Base-by-base conservation (phyloP, 2,329 filamentous ascomycete genomes). In the Paradendryphiella salina region DNA sequence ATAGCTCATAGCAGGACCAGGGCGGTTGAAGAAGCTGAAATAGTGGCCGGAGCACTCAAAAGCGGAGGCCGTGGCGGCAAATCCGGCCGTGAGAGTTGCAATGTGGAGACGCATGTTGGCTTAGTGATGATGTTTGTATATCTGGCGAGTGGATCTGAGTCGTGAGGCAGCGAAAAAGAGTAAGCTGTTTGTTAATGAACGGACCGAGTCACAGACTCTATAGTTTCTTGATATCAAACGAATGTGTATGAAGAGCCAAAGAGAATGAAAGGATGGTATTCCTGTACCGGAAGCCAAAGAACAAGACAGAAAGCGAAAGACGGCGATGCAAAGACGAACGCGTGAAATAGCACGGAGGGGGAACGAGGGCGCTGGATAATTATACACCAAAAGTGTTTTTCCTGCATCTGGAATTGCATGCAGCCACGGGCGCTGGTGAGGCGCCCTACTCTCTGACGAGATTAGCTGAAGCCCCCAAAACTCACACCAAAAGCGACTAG, bases 1-100 rank as follows among this genome's bases (percentile, higher is more conserved):
- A 43, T 70, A 69, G 59, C 63, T 68, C 64, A 73, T 56, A 17
- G 70, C 61, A 35, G 52, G 46, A 23, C 69, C 68, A 34, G 40
- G 54, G 42, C 71, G 71, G 54, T 74, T 73, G 61, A 68, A 73
- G 52, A 73, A 71, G 55, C 63, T 66, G 61, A 74, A 74, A 53
- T 74, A 74, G 37, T 70, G 61, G n/a, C 71, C 71, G 46, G 53
- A 52, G 61, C 71, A 73, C 46, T 69, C 23, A 26, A 26, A 69
- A 5, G 66, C 70, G 17, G 64, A 59, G 31, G 60, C 66, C 10
- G 67, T 68, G 47, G 65, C 64, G 42, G 65, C 64, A 43, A 72
- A 50, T 31, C 55, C 61, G 46, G 66, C 70, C 38, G 67, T 63
- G 31, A 70, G 50, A 15, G 64, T 57, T 35, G 65, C 32, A 20